Evolutionary conservation across 345 rosid species (phyloP), one percentile per base, ranked within the genome.

Genomic region (Gossypioides kirkii): DNA sequence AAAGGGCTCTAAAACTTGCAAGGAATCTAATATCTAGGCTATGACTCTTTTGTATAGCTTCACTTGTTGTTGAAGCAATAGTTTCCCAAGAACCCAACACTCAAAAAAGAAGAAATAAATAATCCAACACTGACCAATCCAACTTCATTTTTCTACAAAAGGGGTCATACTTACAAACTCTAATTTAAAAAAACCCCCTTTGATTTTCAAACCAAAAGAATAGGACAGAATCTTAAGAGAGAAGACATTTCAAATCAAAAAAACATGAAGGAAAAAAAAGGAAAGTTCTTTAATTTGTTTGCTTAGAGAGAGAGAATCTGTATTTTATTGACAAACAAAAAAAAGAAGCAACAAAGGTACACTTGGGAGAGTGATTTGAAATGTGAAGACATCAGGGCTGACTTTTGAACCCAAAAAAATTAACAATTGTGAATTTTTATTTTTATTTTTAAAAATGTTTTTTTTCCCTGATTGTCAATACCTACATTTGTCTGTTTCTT

Each of bases 401-500:
- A 87, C 87, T 84, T 87, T 79, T 79, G 42, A 67, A 70, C 42
- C 49, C 7, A 32, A 62, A 17, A 64, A 22, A 61, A 56, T 18
- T 20, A 20, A 32, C 5, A 32, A 32, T 4, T 32, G 38, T 18
- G 25, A 9, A 2, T 20, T 54, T 20, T 18, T 54, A 2, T 7
- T 6, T 53, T 53, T 22, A 0, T 55, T 55, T 22, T n/a, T 53
- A 2, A n/a, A 13, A 5, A 17, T 17, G 16, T 26, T 43, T 18
- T 20, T 60, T 10, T 20, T 25, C 4, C 58, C 16, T 71, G 65
- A 78, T 71, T 13, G 79, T 69, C 82, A 81, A 77, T 46, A 80
- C 78, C 88, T 83, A 77, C 66, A 70, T 79, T 80, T 84, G 85
- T 88, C 85, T 70, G 73, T 74, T 80, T 79, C 75, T 79, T 78